These are phyloP conservation scores for Boletus coccyginus DNA, from an alignment of 768 basidiomycete genomes.

Conservation along the genomic window DNA sequence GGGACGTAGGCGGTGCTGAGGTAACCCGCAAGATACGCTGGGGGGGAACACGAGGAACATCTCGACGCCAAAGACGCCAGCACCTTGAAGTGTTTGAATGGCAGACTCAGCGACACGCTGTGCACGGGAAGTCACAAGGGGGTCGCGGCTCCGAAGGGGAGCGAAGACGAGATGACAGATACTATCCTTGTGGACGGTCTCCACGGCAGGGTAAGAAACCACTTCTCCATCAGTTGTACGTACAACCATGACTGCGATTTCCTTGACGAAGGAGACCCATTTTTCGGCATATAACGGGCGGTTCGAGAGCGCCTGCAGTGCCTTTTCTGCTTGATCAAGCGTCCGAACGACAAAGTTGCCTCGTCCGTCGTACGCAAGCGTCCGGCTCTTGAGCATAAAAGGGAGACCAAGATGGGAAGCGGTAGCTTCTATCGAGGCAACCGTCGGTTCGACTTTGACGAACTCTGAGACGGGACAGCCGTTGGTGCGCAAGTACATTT, in stretches of 20 bases:
- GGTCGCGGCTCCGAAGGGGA: slow-evolving; percentile 66
- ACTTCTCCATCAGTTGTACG: slow-evolving; percentile 72
- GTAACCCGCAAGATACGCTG: slow-evolving; percentile 18
- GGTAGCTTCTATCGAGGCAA: slow-evolving; percentile 51
- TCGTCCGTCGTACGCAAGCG: slow-evolving; percentile 92
- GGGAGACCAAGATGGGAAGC: slow-evolving; percentile 70
- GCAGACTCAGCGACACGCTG: no score
- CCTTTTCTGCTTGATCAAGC: slow-evolving; percentile 47
- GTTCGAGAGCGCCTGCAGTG: slow-evolving; percentile 52
- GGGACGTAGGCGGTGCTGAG: slow-evolving; percentile 30
- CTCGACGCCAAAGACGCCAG: slow-evolving; percentile 78
- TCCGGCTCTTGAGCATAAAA: slow-evolving; percentile 95
- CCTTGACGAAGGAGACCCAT: slow-evolving; percentile 85
- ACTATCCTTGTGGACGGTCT: slow-evolving; percentile 92
- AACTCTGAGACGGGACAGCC: slow-evolving; percentile 60
- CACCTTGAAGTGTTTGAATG: slow-evolving; percentile 75
- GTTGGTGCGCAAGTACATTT: slow-evolving; percentile 49
- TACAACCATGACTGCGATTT: slow-evolving; percentile 98
- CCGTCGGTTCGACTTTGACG: slow-evolving; percentile 51
- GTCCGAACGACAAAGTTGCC: slow-evolving; percentile 82
- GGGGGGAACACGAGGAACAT: no score
- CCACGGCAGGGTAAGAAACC: slow-evolving; percentile 84
- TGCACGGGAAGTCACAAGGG: no score
- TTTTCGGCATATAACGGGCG: slow-evolving; percentile 90
- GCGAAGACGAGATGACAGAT: slow-evolving; percentile 93